Base-by-base conservation (phyloP, 495 filamentous ascomycete genomes). In the Penicillium verhagenii region DNA sequence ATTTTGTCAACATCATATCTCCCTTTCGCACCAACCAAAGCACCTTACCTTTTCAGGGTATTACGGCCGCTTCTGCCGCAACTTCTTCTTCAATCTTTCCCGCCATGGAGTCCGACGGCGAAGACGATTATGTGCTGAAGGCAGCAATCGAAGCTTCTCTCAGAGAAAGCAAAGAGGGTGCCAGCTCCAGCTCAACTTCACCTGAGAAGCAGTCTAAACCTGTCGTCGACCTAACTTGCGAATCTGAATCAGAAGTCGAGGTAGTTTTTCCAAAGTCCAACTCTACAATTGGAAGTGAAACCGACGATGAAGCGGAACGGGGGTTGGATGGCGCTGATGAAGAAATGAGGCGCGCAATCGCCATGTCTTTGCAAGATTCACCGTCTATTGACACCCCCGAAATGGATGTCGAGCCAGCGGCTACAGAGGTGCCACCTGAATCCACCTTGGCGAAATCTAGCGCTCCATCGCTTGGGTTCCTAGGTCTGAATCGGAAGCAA, bases 101-200 rank as follows among this genome's bases (percentile, higher is more conserved):
- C 3, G 4, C 21, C 11, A 45, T 45, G 42, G 11, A 48, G 21
- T 3, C 14, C 10, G 45, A 48, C 11, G 45, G 35, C 0, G 14
- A 26, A 14, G n/a, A 48, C 2, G 45, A 31, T 21, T 8, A 26
- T 1, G 0, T 31, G 25, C 16, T 50, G 33, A 39, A 23, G 21
- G 31, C n/a, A 19, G 47, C 47, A 14, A 50, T 50, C 5, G 8
- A 38, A 25, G 92, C 90, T 9, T 95, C 91, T 14, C 68, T 96
- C 28, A 79, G 83, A 51, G 91, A 95, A n/a, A n/a, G n/a, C n/a
- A n/a, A n/a, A 66, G 89, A 89, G 82, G 87, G 93, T 66, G 86
- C 6, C 28, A 8, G 26, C 14, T 2, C 14, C 8, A 20, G 33
- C 10, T 7, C 19, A 14, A 39, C 19, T 38, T 24, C 20, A 11